phyloP scores from a whole-genome alignment of 345 rosid genomes.

The Mangifera indica region DNA sequence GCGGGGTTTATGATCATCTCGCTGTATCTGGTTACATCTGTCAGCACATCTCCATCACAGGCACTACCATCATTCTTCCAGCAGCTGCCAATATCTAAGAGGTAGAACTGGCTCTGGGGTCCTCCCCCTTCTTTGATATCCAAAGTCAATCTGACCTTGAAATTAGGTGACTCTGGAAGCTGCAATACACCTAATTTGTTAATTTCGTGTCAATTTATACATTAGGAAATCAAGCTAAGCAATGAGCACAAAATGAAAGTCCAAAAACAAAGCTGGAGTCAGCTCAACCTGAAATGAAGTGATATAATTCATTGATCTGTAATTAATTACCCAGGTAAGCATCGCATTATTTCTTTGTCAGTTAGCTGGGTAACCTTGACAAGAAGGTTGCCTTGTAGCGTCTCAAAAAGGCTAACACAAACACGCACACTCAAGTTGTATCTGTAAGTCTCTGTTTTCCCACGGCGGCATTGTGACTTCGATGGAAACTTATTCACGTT shows the following conservation, averaged over 20 bases:
- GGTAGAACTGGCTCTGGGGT: constrained; percentile 67
- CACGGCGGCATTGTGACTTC: background rate
- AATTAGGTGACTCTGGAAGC: constrained; percentile 77
- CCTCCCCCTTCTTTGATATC: constrained; percentile 78
- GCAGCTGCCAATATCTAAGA: constrained; percentile 78
- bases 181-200: constrained; percentile 23
- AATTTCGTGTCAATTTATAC: background rate
- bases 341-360: too few relatives aligned
- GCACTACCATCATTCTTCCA: constrained; percentile 79
- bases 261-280: background rate
- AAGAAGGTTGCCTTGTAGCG: too few relatives aligned
- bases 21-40: constrained; percentile 79
- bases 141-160: constrained; percentile 57
- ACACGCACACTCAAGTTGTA: background rate
- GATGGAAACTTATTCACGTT: background rate
- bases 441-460: background rate
- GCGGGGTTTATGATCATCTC: constrained; percentile 70
- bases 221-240: background rate
- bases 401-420: background rate
- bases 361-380: too few relatives aligned
- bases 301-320: constrained; percentile 5
- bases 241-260: background rate
- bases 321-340: background rate
- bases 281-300: background rate
- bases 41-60: constrained; percentile 60